These are phyloP conservation scores for Dissophora globulifera DNA, from an alignment of 192 early-diverging fungal species.

Conservation along the genomic window DNA sequence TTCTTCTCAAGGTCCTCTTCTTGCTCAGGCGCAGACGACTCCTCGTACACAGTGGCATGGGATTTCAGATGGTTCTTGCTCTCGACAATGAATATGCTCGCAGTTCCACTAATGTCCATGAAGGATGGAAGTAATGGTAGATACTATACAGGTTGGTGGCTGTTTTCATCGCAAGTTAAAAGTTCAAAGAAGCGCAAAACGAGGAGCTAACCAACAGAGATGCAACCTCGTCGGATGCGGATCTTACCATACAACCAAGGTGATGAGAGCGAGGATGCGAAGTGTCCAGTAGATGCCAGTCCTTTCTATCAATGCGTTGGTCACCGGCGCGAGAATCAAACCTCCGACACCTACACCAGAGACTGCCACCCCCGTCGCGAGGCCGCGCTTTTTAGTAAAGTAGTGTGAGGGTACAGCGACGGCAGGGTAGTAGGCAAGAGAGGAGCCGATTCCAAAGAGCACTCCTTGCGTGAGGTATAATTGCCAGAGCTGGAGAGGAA, in stretches of 20 bases:
- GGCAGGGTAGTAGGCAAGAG: slow-evolving; percentile 68
- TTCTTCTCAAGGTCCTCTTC: background rate
- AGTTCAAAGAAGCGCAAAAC: too few relatives aligned
- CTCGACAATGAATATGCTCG: slow-evolving; percentile 51
- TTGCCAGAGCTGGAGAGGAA: slow-evolving; percentile 73
- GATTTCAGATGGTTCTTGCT: slow-evolving; percentile 21
- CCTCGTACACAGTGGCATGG: too few relatives aligned
- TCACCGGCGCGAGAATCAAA: slow-evolving; percentile 65
- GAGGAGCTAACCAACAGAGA: background rate
- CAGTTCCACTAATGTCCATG: slow-evolving; percentile 16
- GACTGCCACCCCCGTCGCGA: slow-evolving; percentile 75
- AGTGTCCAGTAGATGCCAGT: slow-evolving; percentile 53
- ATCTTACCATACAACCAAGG: slow-evolving; percentile 54
- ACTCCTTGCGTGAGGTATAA: slow-evolving; percentile 80
- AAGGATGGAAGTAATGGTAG: slow-evolving; percentile 16
- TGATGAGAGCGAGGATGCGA: slow-evolving; percentile 43
- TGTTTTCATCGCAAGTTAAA: too few relatives aligned
- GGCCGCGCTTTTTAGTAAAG: slow-evolving; percentile 66
- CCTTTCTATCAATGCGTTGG: slow-evolving; percentile 38
- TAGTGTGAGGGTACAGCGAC: slow-evolving; percentile 71
- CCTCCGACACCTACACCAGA: slow-evolving; percentile 76
- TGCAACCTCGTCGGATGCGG: background rate
- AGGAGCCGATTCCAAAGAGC: slow-evolving; percentile 71
- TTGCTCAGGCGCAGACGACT: too few relatives aligned
- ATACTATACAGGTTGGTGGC: background rate